Evolutionary conservation across 2,329 filamentous ascomycete genomes (phyloP), one percentile per base, ranked within the genome.

Genomic region (Claviceps sp.): DNA sequence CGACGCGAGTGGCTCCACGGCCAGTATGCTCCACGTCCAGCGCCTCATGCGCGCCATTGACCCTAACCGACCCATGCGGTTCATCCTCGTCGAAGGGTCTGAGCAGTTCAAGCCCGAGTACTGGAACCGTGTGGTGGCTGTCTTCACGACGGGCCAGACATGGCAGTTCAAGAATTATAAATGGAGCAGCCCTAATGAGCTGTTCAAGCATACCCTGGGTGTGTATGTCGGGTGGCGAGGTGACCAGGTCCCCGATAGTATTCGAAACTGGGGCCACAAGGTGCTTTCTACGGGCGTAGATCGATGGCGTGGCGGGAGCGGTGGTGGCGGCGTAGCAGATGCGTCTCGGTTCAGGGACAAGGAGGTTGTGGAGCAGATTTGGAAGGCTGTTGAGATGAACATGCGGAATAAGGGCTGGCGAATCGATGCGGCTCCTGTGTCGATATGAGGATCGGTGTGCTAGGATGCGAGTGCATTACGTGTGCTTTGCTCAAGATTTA

Each of bases 141-240:
- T 98, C 53, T 97, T 98, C 71, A 98, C 93, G 0, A 98, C 93
- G 0, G 93, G 93, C 37, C 93, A 98, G 71, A 83, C 85, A 9
- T 98, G 93, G 93, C 93, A 98, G 70, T 98, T 98, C 72, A 95
- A 96, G 71, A 87, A 82, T 59, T 98, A 98, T 78, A 95, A 95
- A 69, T 98, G 93, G 89, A 84, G 84, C 59, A 84, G 85, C 52
- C 87, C 93, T 0, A 78, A 82, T 14, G 93, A 97, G 63, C 75
- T 98, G 48, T 98, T 98, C 72, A 81, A 82, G 58, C 87, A 96
- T 63, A 87, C 89, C 2, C 75, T 89, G 14, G 93, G 93, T 52
- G 74, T 98, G 48, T 95, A 88, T 63, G 82, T 98, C 2, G 93
- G 93, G 3, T 97, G 89, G 88, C 81, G 86, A 55, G 89, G 87